Percentiles rank a stretch among this genome's conserved stretches.
Conservation (phyloP, 441 rosid genomes). For the Adansonia gregorii region DNA sequence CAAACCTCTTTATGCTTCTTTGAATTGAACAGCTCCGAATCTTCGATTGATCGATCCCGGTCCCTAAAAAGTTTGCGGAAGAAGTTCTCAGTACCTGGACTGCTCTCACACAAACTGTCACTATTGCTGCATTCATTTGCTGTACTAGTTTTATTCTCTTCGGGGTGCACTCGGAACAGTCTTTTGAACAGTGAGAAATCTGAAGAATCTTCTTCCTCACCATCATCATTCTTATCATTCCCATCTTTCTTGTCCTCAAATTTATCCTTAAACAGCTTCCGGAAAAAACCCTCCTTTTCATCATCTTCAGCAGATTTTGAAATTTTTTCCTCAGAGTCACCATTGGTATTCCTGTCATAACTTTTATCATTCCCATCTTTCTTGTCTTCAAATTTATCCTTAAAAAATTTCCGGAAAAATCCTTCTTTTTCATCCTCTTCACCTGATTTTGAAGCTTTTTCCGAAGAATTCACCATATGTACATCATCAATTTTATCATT, state of each 20-base stretch:
- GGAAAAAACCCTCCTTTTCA: slow-evolving; percentile 87
- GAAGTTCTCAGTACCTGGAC: slow-evolving; percentile 94
- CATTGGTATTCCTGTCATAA: slow-evolving; percentile 40
- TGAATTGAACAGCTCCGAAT: slow-evolving; percentile 81
- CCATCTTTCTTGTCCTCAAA: slow-evolving; percentile 84
- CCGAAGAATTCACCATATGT: slow-evolving; percentile 43
- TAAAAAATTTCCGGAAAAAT: slow-evolving; percentile 77
- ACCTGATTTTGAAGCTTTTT: slow-evolving; percentile 54
- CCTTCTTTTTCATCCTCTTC: slow-evolving; percentile 93
- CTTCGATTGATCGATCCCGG: slow-evolving; percentile 90
- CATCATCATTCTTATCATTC: slow-evolving; percentile 60
- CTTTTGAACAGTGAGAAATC: slow-evolving; percentile 81
- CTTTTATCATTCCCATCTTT: slow-evolving; percentile 58
- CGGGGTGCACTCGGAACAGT: slow-evolving; percentile 94
- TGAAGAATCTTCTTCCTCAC: slow-evolving; percentile 83
- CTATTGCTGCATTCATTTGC: slow-evolving; percentile 57
- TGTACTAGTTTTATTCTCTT: slow-evolving; percentile 59
- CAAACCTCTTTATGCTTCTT: slow-evolving; percentile 84
- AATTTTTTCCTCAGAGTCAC: slow-evolving; percentile 55
- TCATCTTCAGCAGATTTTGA: slow-evolving; percentile 79
- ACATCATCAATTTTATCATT: slow-evolving; percentile 37
- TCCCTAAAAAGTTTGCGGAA: slow-evolving; percentile 96
- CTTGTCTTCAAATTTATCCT: slow-evolving; percentile 80
- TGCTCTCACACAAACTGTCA: slow-evolving; percentile 70
- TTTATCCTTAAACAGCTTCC: slow-evolving; percentile 80